phyloP scores from a whole-genome alignment of 1,284 basidiomycete species.

The Heterobasidion irregulare region DNA sequence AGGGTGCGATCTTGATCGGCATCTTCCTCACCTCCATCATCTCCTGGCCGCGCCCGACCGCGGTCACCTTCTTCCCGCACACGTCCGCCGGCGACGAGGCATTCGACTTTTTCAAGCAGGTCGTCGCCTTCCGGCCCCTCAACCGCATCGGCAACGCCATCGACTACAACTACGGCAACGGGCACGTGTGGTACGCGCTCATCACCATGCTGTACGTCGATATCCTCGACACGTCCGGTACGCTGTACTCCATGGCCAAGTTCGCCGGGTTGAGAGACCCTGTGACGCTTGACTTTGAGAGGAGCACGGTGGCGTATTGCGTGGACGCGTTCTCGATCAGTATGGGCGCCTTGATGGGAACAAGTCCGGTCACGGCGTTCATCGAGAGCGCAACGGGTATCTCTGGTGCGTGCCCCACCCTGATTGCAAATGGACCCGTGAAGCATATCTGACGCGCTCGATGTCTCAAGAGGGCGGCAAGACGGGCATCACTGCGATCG shows the following conservation, averaged over 20 bases:
- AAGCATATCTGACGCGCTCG: conserved; percentile 5
- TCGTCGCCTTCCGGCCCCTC: conserved; percentile 71
- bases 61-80: conserved; percentile 82
- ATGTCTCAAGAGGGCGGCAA: conserved; percentile 69
- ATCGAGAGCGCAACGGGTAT: conserved; percentile 81
- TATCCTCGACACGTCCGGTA: conserved; percentile 68
- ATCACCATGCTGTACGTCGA: conserved; percentile 88
- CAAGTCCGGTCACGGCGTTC: conserved; percentile 84
- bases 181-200: conserved; percentile 81
- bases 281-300: conserved; percentile 83
- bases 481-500: conserved; percentile 78
- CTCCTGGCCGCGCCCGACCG: conserved; percentile 78
- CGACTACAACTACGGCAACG: conserved; percentile 54
- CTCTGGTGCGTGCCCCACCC: conserved; percentile 32
- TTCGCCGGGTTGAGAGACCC: conserved; percentile 86
- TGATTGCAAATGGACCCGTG: neutral
- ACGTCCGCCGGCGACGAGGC: conserved; percentile 58
- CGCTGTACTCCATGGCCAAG: conserved; percentile 87
- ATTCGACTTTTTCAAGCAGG: conserved; percentile 85
- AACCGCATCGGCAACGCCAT: conserved; percentile 53
- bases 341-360: conserved; percentile 78
- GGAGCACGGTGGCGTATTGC: conserved; percentile 79
- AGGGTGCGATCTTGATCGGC: conserved; percentile 77
- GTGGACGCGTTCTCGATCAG: conserved; percentile 77
- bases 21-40: conserved; percentile 84